A percentile compares a stretch with the other conserved stretches of the same genome.
phyloP scores from a whole-genome alignment of 768 basidiomycete genomes.

The Tricholoma matsutake region DNA sequence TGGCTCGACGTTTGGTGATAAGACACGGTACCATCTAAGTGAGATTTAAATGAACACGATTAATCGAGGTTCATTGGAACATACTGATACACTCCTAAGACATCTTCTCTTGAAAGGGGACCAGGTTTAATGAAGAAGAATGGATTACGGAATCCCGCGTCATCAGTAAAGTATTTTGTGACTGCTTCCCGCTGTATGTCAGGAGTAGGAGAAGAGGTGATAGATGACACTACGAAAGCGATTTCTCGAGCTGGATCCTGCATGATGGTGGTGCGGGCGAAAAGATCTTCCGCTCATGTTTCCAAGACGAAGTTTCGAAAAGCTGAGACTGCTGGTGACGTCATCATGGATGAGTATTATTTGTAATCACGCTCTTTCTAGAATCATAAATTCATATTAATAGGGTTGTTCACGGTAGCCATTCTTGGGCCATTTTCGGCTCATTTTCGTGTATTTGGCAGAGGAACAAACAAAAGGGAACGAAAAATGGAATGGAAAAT shows the following conservation, averaged over 20 bases:
- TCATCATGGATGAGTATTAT: background rate
- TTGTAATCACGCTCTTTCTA: too few species aligned
- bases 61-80: conserved; percentile 9
- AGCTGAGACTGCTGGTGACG: conserved; percentile 3
- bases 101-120: conserved; percentile 49
- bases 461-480: too few species aligned
- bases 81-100: conserved; percentile 59
- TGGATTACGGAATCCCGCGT: conserved; percentile 60
- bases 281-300: background rate
- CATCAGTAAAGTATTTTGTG: conserved; percentile 46
- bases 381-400: too few species aligned
- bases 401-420: too few species aligned
- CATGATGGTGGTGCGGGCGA: conserved; percentile 34
- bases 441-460: too few species aligned
- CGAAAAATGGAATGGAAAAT: too few species aligned
- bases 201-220: conserved; percentile 48
- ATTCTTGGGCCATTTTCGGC: too few species aligned
- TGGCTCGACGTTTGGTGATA: conserved; percentile 46
- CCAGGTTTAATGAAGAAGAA: conserved; percentile 46
- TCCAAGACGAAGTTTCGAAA: background rate
- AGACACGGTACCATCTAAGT: conserved; percentile 58
- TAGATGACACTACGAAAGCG: conserved; percentile 34
- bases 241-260: conserved; percentile 56
- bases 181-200: conserved; percentile 47
- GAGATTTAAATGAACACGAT: background rate